Evolutionary conservation across 768 basidiomycete genomes (phyloP).

Genomic region (Lentinula edodes): DNA sequence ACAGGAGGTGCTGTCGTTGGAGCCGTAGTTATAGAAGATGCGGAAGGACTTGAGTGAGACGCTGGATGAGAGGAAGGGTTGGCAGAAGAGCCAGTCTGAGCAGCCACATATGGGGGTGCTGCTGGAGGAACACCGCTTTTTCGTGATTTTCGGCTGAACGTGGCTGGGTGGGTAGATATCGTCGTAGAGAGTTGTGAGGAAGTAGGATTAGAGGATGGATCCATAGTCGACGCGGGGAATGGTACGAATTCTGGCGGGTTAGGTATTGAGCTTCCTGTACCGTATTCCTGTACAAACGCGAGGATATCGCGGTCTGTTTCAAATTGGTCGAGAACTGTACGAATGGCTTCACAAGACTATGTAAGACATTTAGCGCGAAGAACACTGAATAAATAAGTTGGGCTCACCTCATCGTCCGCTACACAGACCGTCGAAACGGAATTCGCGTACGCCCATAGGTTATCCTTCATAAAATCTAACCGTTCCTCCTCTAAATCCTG

Average conservation of each 20-base stretch:
- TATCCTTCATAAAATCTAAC: constrained; percentile 89
- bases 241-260: constrained; percentile 55
- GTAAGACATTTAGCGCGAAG: not conserved
- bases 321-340: constrained; percentile 82
- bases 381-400: not conserved
- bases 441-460: constrained; percentile 95
- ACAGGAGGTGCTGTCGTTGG: not conserved
- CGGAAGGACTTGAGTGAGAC: not conserved
- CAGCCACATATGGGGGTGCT: not conserved
- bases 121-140: not conserved
- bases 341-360: constrained; percentile 88
- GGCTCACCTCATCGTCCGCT: constrained; percentile 82
- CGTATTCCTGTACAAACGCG: constrained; percentile 82
- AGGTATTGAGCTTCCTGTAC: constrained; percentile 83
- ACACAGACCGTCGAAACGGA: constrained; percentile 93
- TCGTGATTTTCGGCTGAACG: not conserved
- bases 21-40: not conserved
- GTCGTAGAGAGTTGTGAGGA: not conserved
- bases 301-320: constrained; percentile 88
- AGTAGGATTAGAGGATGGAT: too few relatives aligned
- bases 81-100: constrained; percentile 11
- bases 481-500: constrained; percentile 96
- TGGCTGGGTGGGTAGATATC: not conserved
- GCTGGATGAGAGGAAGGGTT: too few relatives aligned
- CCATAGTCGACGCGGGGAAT: not conserved